Evolutionary conservation across 163 green algal genomes (phyloP), one percentile per base, ranked within the genome.

Genomic region (Chlamydomonas reinhardtii): DNA sequence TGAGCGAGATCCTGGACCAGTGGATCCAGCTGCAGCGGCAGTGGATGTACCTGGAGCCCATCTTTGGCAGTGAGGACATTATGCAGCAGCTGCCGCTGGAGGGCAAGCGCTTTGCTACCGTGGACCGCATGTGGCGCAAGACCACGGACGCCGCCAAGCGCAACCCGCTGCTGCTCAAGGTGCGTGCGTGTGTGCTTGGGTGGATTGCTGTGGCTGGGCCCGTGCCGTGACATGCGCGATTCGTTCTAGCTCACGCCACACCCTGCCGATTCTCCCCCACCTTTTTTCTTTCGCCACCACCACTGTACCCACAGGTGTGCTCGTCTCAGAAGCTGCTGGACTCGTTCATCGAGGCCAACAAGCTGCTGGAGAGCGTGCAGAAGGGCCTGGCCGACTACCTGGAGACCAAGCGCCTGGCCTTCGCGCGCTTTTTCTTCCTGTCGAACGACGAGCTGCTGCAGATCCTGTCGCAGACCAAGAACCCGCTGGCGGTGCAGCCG

Each of bases 31-130:
- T 97, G 74, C 95, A 98, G 93, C 90, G 94, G 2, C 80, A 91
- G 71, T 98, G 95, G 95, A 97, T 98, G 95, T 97, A 97, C 82
- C 90, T 98, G 74, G 94, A 97, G 91, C 95, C 95, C 62, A 97
- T 98, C 75, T 98, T 98, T 83, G 93, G 89, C 83, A 92, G 73
- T 52, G 90, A 94, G 52, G 95, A 97, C 90, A 98, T 98, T 84
- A 94, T 94, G 93, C 92, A 97, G 84, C 95, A 98, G 94, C 93
- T 98, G 79, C 95, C 95, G 8, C 86, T 97, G 52, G 95, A 98
- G 87, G 94, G 89, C 69, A 98, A 98, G 91, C 92, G 94, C 59
- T 98, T 98, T 88, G 89, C 92, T 29, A 94, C 90, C 19, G 95
- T 98, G 34, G 95, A 98, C 90, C 88, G 95, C 65, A 93, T 93